phyloP scores from a whole-genome alignment of 2,329 filamentous ascomycete species.

The Sporothrix variecibatus region DNA sequence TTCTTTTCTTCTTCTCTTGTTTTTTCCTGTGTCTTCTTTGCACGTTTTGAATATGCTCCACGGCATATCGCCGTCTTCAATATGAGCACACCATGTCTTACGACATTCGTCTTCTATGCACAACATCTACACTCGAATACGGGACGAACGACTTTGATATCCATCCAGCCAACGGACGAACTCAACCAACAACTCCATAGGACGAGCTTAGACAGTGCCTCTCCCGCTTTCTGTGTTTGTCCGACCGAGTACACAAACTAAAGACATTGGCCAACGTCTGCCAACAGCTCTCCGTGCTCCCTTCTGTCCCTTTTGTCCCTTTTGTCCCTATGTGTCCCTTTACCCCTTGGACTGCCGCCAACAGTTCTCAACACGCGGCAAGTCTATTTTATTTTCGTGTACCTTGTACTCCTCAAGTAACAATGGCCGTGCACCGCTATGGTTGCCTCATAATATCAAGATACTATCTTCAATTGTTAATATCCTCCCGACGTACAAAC shows the following conservation, averaged over 20 bases:
- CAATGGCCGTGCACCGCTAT: neutral
- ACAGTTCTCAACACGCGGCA: neutral
- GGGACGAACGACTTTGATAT: neutral
- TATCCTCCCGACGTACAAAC: slow-evolving; percentile 2
- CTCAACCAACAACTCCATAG: neutral
- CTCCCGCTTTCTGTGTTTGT: neutral
- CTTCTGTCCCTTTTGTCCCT: neutral
- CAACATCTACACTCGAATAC: neutral
- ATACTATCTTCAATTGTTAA: neutral
- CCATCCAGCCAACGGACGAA: neutral
- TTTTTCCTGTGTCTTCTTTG: neutral
- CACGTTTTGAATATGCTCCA: neutral
- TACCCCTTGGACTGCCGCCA: slow-evolving; percentile 5
- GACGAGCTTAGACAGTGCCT: neutral
- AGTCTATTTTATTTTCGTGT: neutral
- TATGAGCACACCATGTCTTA: neutral
- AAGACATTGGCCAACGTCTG: neutral
- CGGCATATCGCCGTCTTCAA: neutral
- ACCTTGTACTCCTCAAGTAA: neutral
- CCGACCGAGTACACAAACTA: neutral
- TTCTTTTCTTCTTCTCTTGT: neutral
- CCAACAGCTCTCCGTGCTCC: neutral
- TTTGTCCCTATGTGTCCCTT: neutral
- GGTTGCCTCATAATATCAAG: neutral
- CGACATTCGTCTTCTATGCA: neutral